Percentiles rank a stretch among this genome's conserved stretches.
Evolutionary conservation across 2,329 filamentous ascomycete species (phyloP).

Genomic region (Calonectria ilicicola): DNA sequence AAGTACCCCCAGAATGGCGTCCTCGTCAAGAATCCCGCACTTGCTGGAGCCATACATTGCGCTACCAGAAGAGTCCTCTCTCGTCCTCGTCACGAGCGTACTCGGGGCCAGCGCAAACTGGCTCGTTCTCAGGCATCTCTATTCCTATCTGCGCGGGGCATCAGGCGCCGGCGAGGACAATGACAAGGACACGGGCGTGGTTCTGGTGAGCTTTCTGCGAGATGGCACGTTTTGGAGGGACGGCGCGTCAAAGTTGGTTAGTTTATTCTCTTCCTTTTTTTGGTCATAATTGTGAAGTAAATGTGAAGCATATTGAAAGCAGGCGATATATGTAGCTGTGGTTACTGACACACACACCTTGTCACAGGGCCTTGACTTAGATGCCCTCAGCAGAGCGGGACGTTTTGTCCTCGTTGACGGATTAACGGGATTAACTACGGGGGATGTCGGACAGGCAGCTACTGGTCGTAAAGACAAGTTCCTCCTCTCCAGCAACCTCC

Average conservation of each 20-base stretch:
- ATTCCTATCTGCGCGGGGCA: constrained; percentile 55
- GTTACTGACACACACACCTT: neutral
- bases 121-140: constrained; percentile 70
- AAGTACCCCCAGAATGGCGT: constrained; percentile 29
- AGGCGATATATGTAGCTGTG: neutral
- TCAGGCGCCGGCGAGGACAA: constrained; percentile 26
- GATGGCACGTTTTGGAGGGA: constrained; percentile 84
- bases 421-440: constrained; percentile 67
- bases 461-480: constrained; percentile 30
- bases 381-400: constrained; percentile 66
- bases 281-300: no score
- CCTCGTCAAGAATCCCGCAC: constrained; percentile 67
- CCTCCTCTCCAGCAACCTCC: constrained; percentile 47
- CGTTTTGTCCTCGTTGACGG: constrained; percentile 83
- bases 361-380: constrained; percentile 76
- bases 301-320: neutral
- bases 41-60: constrained; percentile 74
- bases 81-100: constrained; percentile 77
- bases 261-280: neutral
- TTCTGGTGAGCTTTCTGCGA: constrained; percentile 87
- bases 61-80: constrained; percentile 67
- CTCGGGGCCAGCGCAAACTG: constrained; percentile 74
- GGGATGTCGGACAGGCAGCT: constrained; percentile 5
- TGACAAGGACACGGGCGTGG: constrained; percentile 62
- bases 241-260: constrained; percentile 74